Evolutionary conservation across 2,329 filamentous ascomycete genomes (phyloP), one percentile per base, ranked within the genome.

Genomic region (Blastomyces emzantsi): DNA sequence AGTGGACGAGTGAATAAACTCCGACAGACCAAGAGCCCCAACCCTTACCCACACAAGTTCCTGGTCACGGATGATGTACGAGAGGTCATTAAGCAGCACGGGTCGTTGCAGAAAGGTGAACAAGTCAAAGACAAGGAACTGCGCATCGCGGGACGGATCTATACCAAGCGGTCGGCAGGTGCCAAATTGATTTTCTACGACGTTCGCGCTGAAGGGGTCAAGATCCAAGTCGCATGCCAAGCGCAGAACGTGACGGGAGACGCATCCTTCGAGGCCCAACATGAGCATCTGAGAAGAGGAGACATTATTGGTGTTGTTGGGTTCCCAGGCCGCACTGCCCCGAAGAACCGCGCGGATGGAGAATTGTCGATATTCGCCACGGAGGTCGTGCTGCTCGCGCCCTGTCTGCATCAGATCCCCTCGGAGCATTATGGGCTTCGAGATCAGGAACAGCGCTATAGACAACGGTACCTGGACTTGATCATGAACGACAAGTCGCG

Each of bases 11-110:
- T 96, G 80, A 88, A 89, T 77, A 88, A 88, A 71, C 83, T 93
- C 67, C 85, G 88, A 72, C 81, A 87, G 73, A 86, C 85, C 73
- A 87, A 89, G 80, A 80, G 86, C 65, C 89, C 90, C 51, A 89
- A 93, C 73, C 90, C 90, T 17, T 96, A 97, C 78, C 94, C 94
- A 8, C 93, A 99, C 87, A 89, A 89, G 83, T 97, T 96, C 83
- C 82, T 92, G 64, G 87, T 90, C 75, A 90, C 88, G 76, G 92
- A 91, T 73, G 89, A 94, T 71, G 82, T 96, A 66, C 83, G 84
- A 73, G 85, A 92, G 69, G 96, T 96, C 76, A 81, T 89, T 70
- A 82, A 87, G 70, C 85, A 95, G 63, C 95, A 90, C 73, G 85
- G 85, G 63, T 67, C 72, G 30, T 85, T 97, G 77, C 91, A 92